Percentiles rank a stretch among this genome's conserved stretches.
Conservation (phyloP, 768 basidiomycete species). For the Ramaria sp. region DNA sequence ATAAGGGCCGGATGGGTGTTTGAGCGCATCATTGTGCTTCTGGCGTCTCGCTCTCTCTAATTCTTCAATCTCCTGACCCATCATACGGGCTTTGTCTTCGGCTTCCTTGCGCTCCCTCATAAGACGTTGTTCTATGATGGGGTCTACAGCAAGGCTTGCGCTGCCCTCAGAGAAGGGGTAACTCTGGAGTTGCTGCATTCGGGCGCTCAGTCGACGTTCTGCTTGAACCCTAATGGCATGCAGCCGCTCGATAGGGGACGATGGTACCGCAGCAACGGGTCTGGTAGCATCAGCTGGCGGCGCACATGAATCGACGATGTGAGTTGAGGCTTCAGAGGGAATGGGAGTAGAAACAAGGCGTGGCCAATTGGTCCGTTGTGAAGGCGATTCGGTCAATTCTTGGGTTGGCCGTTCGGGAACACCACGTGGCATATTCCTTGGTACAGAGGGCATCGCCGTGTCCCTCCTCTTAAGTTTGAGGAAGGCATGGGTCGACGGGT, state of each 20-base stretch:
- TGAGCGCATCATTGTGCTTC: slow-evolving; percentile 1
- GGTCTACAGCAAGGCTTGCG: background rate
- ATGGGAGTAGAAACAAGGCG: too few relatives aligned
- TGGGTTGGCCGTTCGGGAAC: too few relatives aligned
- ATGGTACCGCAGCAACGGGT: too few relatives aligned
- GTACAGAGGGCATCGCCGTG: slow-evolving; percentile 31
- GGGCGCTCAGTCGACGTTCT: background rate
- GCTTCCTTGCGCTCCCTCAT: background rate
- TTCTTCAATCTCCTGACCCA: slow-evolving; percentile 2
- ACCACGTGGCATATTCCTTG: background rate
- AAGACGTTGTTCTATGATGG: background rate
- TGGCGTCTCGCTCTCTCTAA: slow-evolving; percentile 2
- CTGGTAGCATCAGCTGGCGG: too few relatives aligned
- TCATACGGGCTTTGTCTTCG: background rate
- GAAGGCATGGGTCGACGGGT: slow-evolving; percentile 61
- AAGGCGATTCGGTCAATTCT: too few relatives aligned
- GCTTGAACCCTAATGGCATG: background rate
- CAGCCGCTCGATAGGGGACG: background rate
- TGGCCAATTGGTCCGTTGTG: too few relatives aligned
- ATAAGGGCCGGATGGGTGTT: background rate
- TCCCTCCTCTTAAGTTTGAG: slow-evolving; percentile 57
- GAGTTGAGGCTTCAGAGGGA: too few relatives aligned
- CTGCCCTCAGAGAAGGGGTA: background rate
- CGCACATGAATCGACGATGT: too few relatives aligned
- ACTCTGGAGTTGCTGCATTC: background rate